phyloP scores from a whole-genome alignment of 208 protist genomes.

The Trypanosomatidae sp. region DNA sequence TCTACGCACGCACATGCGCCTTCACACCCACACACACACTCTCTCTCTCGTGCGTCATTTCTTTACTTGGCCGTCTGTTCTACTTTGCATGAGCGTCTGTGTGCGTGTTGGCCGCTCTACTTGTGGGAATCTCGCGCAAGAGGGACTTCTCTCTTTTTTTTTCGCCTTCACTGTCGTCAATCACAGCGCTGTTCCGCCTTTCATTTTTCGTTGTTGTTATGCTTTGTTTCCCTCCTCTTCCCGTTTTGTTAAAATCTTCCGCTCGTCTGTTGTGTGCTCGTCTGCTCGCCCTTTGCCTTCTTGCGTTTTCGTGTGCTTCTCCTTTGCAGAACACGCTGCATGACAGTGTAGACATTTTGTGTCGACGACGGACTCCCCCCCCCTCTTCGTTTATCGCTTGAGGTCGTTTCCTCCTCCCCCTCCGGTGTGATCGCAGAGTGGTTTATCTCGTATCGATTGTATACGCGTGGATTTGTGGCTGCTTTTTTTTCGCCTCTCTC shows the following conservation, averaged over 20 bases:
- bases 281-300: background rate
- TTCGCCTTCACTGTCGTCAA: background rate
- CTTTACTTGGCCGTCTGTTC: background rate
- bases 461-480: background rate
- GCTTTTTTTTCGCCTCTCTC: background rate
- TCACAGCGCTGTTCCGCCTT: background rate
- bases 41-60: background rate
- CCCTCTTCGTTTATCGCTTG: background rate
- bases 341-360: background rate
- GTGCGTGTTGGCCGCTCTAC: background rate
- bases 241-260: background rate
- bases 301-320: background rate
- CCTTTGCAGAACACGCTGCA: background rate
- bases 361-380: background rate
- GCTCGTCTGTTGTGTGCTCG: background rate
- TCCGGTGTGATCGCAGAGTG: background rate
- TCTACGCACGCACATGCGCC: background rate
- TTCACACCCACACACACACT: no score
- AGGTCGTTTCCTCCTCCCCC: background rate
- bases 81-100: no score
- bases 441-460: background rate
- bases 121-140: background rate
- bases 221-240: constrained; percentile 4
- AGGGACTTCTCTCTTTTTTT: background rate
- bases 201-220: constrained; percentile 10